Evolutionary conservation across 257 asterid genomes (phyloP).

Genomic region (Nicotiana sylvestris): DNA sequence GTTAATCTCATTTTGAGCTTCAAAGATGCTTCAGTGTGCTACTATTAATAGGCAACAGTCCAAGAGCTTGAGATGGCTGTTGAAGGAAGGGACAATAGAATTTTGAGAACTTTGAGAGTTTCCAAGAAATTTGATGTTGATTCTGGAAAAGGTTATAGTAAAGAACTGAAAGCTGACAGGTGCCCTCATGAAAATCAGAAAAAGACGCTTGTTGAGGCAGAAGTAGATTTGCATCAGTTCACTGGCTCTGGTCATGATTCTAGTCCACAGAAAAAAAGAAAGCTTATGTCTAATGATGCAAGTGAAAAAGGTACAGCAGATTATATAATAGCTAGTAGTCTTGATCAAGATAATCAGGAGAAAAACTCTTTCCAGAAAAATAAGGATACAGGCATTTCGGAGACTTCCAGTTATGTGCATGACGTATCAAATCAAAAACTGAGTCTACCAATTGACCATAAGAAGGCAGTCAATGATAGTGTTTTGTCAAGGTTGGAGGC

Average conservation of each 20-base stretch:
- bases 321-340: constrained; percentile 12
- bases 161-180: constrained; percentile 20
- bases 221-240: constrained; percentile 24
- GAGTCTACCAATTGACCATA: constrained; percentile 15
- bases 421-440: constrained; percentile 14
- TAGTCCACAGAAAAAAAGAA: constrained; percentile 22
- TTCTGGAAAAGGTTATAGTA: constrained; percentile 7
- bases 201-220: constrained; percentile 23
- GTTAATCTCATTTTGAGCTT: constrained; percentile 3
- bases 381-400: constrained; percentile 4
- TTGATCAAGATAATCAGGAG: constrained; percentile 27
- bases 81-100: constrained; percentile 68
- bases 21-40: constrained; percentile 17
- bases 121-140: constrained; percentile 20
- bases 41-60: constrained; percentile 49
- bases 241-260: constrained; percentile 19
- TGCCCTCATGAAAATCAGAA: constrained; percentile 27
- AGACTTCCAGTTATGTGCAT: constrained; percentile 21
- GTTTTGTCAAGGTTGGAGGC: constrained; percentile 22
- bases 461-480: constrained; percentile 16
- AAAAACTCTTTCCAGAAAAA: constrained; percentile 23
- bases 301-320: constrained; percentile 20
- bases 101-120: constrained; percentile 52
- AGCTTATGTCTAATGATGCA: constrained; percentile 22
- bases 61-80: constrained; percentile 56